Conservation (phyloP, 305 asterid genomes). For the Solanum aculeatissimum region DNA sequence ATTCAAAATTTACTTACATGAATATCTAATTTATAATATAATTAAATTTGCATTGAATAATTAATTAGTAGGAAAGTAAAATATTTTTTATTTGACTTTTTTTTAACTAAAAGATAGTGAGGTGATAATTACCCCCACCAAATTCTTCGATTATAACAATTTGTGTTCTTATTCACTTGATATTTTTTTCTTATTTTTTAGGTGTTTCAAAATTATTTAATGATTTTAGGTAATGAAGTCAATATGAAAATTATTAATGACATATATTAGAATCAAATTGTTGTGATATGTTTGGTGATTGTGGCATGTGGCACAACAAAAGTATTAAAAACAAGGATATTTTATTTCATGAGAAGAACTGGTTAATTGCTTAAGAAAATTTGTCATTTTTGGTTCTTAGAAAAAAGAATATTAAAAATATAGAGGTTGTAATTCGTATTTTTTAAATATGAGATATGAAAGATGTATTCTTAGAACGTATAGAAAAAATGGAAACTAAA, state of each 20-base stretch:
- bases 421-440: neutral
- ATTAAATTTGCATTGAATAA: too few relatives aligned
- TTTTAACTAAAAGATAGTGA: too few relatives aligned
- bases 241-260: neutral
- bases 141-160: too few relatives aligned
- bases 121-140: too few relatives aligned
- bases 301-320: neutral
- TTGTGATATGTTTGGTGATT: neutral
- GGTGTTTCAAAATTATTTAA: neutral
- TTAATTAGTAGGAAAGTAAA: neutral
- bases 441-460: too few relatives aligned
- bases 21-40: too few relatives aligned
- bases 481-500: too few relatives aligned
- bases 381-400: neutral
- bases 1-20: neutral
- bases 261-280: neutral
- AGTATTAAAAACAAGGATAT: neutral
- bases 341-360: neutral
- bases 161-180: too few relatives aligned
- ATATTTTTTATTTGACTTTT: too few relatives aligned
- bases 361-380: neutral
- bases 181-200: neutral
- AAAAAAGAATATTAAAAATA: neutral
- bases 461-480: too few relatives aligned
- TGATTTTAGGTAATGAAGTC: neutral